These are phyloP conservation scores for Phyllosticta capitalensis DNA, from an alignment of 2,329 filamentous ascomycete genomes.

Conservation along the genomic window DNA sequence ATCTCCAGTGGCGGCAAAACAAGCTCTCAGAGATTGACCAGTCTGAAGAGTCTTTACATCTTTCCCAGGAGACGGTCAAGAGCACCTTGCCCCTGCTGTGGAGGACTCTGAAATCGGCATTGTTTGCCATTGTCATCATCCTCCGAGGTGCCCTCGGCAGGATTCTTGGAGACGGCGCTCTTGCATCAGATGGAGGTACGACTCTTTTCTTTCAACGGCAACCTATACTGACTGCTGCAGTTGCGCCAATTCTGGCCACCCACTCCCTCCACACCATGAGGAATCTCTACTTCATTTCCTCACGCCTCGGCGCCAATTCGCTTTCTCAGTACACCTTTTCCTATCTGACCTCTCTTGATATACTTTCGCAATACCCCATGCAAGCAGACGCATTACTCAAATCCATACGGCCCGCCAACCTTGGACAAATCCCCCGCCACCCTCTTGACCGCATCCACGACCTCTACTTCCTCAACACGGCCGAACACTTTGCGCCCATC, in stretches of 20 bases:
- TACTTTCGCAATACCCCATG: conserved; percentile 60
- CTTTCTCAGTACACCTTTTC: conserved; percentile 83
- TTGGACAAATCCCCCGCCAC: conserved; percentile 50
- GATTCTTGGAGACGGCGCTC: conserved; percentile 45
- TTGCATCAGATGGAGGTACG: conserved; percentile 45
- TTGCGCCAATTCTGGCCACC: conserved; percentile 57
- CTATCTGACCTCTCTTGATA: conserved; percentile 72
- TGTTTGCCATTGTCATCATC: conserved; percentile 67
- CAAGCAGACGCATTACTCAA: conserved; percentile 58
- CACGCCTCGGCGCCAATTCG: conserved; percentile 58
- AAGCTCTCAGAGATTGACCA: conserved; percentile 64
- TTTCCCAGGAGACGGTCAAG: conserved; percentile 56
- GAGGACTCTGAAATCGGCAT: conserved; percentile 62
- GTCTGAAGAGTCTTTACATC: conserved; percentile 51
- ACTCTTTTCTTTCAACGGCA: conserved; percentile 1
- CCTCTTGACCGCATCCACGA: conserved; percentile 66
- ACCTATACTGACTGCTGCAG: conserved; percentile 18
- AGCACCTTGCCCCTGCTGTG: conserved; percentile 63
- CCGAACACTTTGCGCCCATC: conserved; percentile 70
- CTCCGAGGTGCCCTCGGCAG: conserved; percentile 66
- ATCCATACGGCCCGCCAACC: conserved; percentile 48
- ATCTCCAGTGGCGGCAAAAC: conserved; percentile 64
- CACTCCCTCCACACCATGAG: conserved; percentile 66
- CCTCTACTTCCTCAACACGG: conserved; percentile 78
- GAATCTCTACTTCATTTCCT: conserved; percentile 73